A percentile compares a stretch with the other conserved stretches of the same genome.
Evolutionary conservation across 1,284 basidiomycete genomes (phyloP).

Genomic region (Leucoagaricus sp.): DNA sequence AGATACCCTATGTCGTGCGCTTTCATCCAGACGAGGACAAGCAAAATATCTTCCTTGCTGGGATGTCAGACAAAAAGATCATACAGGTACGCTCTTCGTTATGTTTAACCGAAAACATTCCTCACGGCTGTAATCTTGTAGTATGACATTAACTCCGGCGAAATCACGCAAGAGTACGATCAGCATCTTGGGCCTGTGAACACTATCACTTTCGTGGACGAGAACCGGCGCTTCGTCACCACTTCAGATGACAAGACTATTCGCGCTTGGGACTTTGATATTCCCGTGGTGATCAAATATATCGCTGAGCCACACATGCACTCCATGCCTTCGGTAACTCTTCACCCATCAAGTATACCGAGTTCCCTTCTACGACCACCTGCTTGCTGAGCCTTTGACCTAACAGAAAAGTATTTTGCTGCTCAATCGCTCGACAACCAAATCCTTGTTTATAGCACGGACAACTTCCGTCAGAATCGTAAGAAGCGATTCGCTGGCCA

Average conservation of each 20-base stretch:
- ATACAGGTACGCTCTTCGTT: conserved; percentile 71
- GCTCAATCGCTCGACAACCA: conserved; percentile 98
- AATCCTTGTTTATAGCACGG: conserved; percentile 94
- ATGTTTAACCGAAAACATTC: background rate
- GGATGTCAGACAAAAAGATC: conserved; percentile 99
- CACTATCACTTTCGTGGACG: conserved; percentile 97
- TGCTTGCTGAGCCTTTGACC: conserved; percentile 16
- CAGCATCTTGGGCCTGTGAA: conserved; percentile 98
- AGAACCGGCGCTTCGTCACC: conserved; percentile 95
- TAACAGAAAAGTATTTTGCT: conserved; percentile 90
- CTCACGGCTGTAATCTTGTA: conserved; percentile 33
- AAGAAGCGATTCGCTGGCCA: conserved; percentile 99
- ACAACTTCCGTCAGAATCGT: conserved; percentile 96
- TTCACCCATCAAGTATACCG: conserved; percentile 89
- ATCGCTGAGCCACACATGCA: conserved; percentile 99
- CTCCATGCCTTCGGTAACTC: conserved; percentile 96
- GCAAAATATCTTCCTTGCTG: conserved; percentile 94
- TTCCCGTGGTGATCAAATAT: conserved; percentile 99
- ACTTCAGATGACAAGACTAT: conserved; percentile 99
- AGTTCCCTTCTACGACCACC: conserved; percentile 14
- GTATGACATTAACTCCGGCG: conserved; percentile 93
- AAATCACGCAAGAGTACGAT: conserved; percentile 98
- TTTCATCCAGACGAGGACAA: conserved; percentile 98
- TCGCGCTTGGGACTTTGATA: conserved; percentile 98
- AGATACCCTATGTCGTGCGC: conserved; percentile 92